Percentiles rank a stretch among this genome's conserved stretches.
Evolutionary conservation across 2,329 filamentous ascomycete species (phyloP).

Genomic region (Exophiala xenobiotica): DNA sequence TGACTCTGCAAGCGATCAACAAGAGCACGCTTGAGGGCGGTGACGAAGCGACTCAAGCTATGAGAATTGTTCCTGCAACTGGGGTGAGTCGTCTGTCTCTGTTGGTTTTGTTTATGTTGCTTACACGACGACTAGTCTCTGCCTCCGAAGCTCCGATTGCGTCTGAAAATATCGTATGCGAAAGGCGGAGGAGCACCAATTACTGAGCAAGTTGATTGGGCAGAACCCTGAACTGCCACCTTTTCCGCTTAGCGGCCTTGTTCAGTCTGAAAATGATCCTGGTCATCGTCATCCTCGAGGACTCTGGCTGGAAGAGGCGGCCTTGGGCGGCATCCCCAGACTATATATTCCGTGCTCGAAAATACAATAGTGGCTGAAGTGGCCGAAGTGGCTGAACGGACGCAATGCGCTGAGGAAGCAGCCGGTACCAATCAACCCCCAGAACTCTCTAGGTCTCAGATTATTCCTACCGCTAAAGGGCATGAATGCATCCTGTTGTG

Average conservation of each 20-base stretch:
- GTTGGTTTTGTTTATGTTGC: not conserved
- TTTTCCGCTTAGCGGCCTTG: not conserved
- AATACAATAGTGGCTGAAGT: too few species aligned
- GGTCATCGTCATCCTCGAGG: too few species aligned
- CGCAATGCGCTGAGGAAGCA: too few species aligned
- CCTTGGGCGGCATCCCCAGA: too few species aligned
- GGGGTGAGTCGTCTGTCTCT: conserved; percentile 67
- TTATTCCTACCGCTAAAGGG: too few species aligned
- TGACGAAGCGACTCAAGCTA: conserved; percentile 81
- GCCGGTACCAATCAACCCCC: too few species aligned
- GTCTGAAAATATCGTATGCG: conserved; percentile 78
- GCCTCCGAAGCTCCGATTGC: conserved; percentile 68
- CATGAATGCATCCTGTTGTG: too few species aligned
- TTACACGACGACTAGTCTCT: conserved; percentile 58
- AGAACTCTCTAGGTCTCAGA: too few species aligned
- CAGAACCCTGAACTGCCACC: conserved; percentile 59
- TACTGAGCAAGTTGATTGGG: conserved; percentile 95
- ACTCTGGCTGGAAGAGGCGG: too few species aligned
- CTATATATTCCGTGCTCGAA: too few species aligned
- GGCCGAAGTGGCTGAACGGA: too few species aligned
- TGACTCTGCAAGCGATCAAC: conserved; percentile 89
- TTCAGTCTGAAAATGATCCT: too few species aligned
- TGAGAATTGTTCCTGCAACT: conserved; percentile 81
- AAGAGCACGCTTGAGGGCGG: conserved; percentile 72
- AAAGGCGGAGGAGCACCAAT: conserved; percentile 66